These are phyloP conservation scores for Penicillium alfredii DNA, from an alignment of 495 filamentous ascomycete genomes.

Conservation along the genomic window DNA sequence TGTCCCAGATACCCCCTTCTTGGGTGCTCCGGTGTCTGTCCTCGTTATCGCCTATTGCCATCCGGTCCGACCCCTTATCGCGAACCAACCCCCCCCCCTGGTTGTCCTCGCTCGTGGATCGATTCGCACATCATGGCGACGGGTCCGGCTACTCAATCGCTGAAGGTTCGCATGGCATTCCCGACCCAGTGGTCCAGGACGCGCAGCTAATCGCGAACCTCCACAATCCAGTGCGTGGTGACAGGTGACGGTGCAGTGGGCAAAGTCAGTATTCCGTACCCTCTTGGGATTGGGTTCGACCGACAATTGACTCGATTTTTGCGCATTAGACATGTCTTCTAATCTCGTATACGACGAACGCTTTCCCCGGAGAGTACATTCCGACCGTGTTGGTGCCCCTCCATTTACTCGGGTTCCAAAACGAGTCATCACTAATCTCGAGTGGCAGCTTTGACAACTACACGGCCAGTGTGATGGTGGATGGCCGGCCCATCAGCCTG, in stretches of 20 bases:
- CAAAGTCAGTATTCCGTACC: slow-evolving; percentile 64
- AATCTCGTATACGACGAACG: slow-evolving; percentile 98
- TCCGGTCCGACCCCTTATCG: slow-evolving; percentile 1
- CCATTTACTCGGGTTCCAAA: slow-evolving; percentile 4
- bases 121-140: slow-evolving; percentile 50
- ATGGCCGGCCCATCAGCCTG: slow-evolving; percentile 92
- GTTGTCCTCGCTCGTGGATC: slow-evolving; percentile 10
- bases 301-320: no score
- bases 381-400: slow-evolving; percentile 80
- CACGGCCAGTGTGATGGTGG: slow-evolving; percentile 97
- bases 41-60: slow-evolving; percentile 14
- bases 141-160: slow-evolving; percentile 63
- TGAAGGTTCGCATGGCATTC: slow-evolving; percentile 59
- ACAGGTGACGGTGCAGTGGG: slow-evolving; percentile 98
- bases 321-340: slow-evolving; percentile 83
- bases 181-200: no score
- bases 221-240: slow-evolving; percentile 85
- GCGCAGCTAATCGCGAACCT: slow-evolving; percentile 22
- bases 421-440: slow-evolving; percentile 11
- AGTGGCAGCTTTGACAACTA: slow-evolving; percentile 89
- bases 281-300: no score
- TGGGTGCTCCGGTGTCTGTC: background rate
- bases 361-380: slow-evolving; percentile 98
- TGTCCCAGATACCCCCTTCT: background rate
- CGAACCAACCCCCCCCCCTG: slow-evolving; percentile 2